Evolutionary conservation across 257 asterid species (phyloP), one percentile per base, ranked within the genome.

Genomic region (Solanum pimpinellifolium): DNA sequence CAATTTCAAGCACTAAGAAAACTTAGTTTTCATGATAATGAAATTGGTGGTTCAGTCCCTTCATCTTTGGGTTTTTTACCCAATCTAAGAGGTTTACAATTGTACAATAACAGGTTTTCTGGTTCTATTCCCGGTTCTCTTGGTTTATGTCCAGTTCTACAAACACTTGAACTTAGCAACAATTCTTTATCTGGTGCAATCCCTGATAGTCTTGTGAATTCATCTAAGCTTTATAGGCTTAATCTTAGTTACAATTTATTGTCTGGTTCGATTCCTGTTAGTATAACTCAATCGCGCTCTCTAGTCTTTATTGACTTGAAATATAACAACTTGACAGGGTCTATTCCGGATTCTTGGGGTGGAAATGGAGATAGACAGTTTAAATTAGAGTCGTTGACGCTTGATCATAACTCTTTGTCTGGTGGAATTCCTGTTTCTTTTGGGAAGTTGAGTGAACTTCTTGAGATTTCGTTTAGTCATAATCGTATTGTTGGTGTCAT

Each of bases 91-190:
- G 99, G 99, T 44, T 87, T 97, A 65, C 99, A 97, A 77, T 80
- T 97, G 85, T 97, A 93, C 75, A 96, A 97, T 70, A 97, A 97
- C 88, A 87, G 96, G 85, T 87, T 97, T 35, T 89, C 94, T 0
- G 99, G 99, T 62, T 92, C 98, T 6, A 93, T 97, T 27, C 99
- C 99, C 72, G 37, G 91, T 46, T 93, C 99, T n/a, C 93, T 97
- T 75, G 98, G 95, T 25, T 86, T 89, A 9, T 92, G 95, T 62
- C 93, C 94, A 10, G 89, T 93, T 6, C 95, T 97, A 16, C 99
- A 96, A 82, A 93, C 98, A 10, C 93, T 97, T 68, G 99, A 97
- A 70, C 91, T 97, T 83, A 93, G 92, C 89, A 93, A 93, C 59
- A 97, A 97, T 87, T 93, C 94, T 56, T 88, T 96, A 46, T 85